Percentiles rank a stretch among this genome's conserved stretches.
phyloP scores from a whole-genome alignment of 2,329 filamentous ascomycete species.

The Escovopsis sp. region DNA sequence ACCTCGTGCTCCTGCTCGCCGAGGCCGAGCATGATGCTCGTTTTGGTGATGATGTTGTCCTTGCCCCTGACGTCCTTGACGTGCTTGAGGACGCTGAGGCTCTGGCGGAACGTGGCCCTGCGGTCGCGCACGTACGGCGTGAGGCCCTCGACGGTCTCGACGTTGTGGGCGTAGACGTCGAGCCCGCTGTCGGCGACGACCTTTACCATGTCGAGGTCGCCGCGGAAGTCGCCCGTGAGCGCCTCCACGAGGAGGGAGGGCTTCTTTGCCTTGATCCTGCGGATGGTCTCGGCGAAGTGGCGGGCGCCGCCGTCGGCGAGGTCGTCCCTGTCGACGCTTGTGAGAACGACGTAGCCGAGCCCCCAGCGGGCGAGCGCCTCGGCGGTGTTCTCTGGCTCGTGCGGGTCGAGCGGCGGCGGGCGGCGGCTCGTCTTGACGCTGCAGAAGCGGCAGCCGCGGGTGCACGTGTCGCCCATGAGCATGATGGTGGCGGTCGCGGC shows the following conservation, averaged over 20 bases:
- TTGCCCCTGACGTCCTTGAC: constrained; percentile 60
- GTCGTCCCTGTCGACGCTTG: constrained; percentile 87
- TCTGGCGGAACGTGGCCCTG: constrained; percentile 78
- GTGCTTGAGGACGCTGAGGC: constrained; percentile 60
- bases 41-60: constrained; percentile 86
- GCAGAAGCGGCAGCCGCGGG: constrained; percentile 91
- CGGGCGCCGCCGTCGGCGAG: constrained; percentile 72
- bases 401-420: constrained; percentile 71
- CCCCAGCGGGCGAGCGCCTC: constrained; percentile 90
- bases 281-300: constrained; percentile 89
- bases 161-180: constrained; percentile 93
- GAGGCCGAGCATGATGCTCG: constrained; percentile 89
- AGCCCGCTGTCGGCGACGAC: constrained; percentile 76
- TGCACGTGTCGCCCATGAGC: constrained; percentile 98
- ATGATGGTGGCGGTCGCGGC: constrained; percentile 96
- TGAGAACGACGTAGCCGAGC: constrained; percentile 88
- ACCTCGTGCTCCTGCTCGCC: constrained; percentile 85
- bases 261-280: constrained; percentile 78
- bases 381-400: constrained; percentile 93
- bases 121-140: constrained; percentile 85
- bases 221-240: constrained; percentile 74
- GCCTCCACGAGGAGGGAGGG: constrained; percentile 68
- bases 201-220: constrained; percentile 74
- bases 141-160: constrained; percentile 85
- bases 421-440: constrained; percentile 77